Base-by-base conservation (phyloP, 305 asterid genomes). In the Nicotiana rustica region DNA sequence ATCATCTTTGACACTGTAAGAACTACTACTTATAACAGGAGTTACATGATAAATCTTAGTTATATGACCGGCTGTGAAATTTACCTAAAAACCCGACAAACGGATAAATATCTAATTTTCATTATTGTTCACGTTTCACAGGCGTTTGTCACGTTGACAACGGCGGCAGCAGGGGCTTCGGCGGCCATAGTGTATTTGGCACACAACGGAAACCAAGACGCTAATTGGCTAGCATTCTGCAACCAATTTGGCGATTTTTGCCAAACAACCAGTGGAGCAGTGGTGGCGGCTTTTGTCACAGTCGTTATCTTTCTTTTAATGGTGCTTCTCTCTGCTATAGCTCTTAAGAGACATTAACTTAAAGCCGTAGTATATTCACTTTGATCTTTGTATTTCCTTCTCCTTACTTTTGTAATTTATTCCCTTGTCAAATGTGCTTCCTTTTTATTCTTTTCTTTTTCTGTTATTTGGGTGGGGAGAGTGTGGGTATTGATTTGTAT, bases 171-270 rank as follows among this genome's bases (percentile, higher is more conserved):
- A 2, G 90, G 87, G 10, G 88, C 97, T 4, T 84, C 95, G 2
- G 87, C 94, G 10, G 97, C 97, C 66, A 89, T 92, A 67, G 95
- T 88, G 29, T 93, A 92, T 91, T 87, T 93, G 73, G 95, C 97
- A 15, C 97, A 93, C 85, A 82, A 88, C 6, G 97, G 97, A 31
- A 93, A 90, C 69, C 52, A 91, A 1, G 83, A 75, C 68, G 95
- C 97, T 0, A 93, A 93, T 67, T 92, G 97, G 97, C 90, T 90
- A 29, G 94, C 97, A 9, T 86, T 92, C 13, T 93, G 97, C 82
- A 92, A 91, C 62, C 97, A 92, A 83, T 92, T 87, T 67, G 80
- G 17, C 25, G 95, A 92, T 83, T 93, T 93, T 82, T 93, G 97
- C 83, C 88, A 86, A 81, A 82, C 62, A 73, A 68, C 76, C n/a